phyloP scores from a whole-genome alignment of 2,329 filamentous ascomycete genomes.

The Phyllosticta ampelicida region DNA sequence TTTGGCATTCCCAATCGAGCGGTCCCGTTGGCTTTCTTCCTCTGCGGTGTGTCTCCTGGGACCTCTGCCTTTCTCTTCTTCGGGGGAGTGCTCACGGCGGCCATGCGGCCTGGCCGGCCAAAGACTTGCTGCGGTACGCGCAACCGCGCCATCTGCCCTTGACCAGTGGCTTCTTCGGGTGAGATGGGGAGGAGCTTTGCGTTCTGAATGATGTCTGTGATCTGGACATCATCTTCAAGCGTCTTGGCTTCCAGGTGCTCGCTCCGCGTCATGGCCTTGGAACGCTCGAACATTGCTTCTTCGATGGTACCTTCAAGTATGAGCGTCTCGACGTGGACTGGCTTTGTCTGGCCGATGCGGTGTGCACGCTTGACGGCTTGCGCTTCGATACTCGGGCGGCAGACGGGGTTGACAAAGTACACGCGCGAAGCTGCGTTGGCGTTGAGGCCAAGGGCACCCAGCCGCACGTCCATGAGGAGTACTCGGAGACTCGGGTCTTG shows the following conservation, averaged over 20 bases:
- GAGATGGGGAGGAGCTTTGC: slow-evolving; percentile 39
- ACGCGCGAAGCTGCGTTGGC: slow-evolving; percentile 73
- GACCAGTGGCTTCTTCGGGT: slow-evolving; percentile 20
- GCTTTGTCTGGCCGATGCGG: slow-evolving; percentile 69
- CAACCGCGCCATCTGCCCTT: slow-evolving; percentile 32
- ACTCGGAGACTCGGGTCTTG: slow-evolving; percentile 59
- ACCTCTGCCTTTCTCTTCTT: not conserved
- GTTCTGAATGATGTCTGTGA: slow-evolving; percentile 48
- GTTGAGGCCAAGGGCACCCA: slow-evolving; percentile 81
- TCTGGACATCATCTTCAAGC: slow-evolving; percentile 47
- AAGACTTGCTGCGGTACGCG: slow-evolving; percentile 35
- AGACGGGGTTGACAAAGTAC: slow-evolving; percentile 81
- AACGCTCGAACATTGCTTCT: slow-evolving; percentile 66
- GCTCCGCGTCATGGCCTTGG: slow-evolving; percentile 60
- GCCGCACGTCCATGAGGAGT: slow-evolving; percentile 80
- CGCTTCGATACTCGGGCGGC: slow-evolving; percentile 72
- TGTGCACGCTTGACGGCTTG: slow-evolving; percentile 88
- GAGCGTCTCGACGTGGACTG: slow-evolving; percentile 76
- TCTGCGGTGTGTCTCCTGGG: not conserved
- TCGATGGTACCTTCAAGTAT: slow-evolving; percentile 73
- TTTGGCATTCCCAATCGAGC: no score
- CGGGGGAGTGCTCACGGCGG: not conserved
- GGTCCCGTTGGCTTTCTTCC: not conserved
- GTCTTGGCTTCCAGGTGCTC: slow-evolving; percentile 45
- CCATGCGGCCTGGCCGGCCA: slow-evolving; percentile 22